Base-by-base conservation (phyloP, 2,329 filamentous ascomycete genomes). In the Apiospora hydei region DNA sequence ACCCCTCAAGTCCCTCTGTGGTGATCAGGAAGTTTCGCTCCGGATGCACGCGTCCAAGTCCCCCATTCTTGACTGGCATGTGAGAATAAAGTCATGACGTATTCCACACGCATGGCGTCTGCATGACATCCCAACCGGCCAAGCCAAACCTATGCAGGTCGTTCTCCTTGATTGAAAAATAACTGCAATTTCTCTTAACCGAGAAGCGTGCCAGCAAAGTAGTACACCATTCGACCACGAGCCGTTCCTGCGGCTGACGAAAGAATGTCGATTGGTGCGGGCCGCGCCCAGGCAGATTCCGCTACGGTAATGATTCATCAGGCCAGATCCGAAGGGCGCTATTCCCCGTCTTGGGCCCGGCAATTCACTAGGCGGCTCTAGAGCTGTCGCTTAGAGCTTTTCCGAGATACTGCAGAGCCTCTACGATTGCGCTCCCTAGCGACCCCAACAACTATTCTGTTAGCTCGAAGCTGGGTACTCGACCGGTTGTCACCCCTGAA, bases 21-120 rank as follows among this genome's bases (percentile, higher is more conserved):
- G 7, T 10, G 5, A 3, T 34, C 16, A 30, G 30, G 53, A n/a
- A 10, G 53, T 38, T 61, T 61, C 21, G 1, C 26, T 61, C 30
- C 53, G 30, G 11, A 21, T 21, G 16, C 10, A 38, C 38, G 53
- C 7, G 53, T n/a, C n/a, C n/a, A n/a, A n/a, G n/a, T n/a, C 6
- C 26, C 26, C 16, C 26, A 1, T 7, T 57, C 26, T 34, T 21
- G 26, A 21, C 7, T 61, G 30, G 53, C 53, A 61, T 38, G 53
- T 34, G 30, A 4, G 18, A 11, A 10, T 30, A 13, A 49, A 73
- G 64, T 74, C 47, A 67, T 74, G 73, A 74, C 73, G 72, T 74
- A 64, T 47, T 73, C 44, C 38, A 73, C 71, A 24, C 14, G 26
- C 13, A 34, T 53, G 24, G 13, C 5, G 14, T 57, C 26, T 57